Conservation (phyloP, 129 eudicot species). For the Pittosporum tobira region DNA sequence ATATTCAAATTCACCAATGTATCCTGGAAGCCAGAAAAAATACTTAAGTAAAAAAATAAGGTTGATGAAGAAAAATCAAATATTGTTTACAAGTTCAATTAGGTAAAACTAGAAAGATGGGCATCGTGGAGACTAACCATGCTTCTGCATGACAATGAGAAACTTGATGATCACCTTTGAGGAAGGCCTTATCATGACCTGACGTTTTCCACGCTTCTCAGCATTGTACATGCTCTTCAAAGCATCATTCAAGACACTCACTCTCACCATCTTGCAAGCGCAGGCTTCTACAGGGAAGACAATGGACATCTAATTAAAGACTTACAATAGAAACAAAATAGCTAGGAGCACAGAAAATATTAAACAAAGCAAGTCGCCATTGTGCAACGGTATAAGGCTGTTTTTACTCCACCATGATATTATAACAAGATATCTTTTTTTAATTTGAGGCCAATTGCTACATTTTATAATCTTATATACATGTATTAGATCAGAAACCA, state of each 20-base stretch:
- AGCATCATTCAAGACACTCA: conserved; percentile 8
- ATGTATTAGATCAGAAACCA: no score
- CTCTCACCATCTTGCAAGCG: conserved; percentile 1
- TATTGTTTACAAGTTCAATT: no score
- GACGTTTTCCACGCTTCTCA: conserved; percentile 11
- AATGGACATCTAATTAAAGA: no score
- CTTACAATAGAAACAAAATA: background rate
- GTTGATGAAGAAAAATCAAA: no score
- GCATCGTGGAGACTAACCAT: background rate
- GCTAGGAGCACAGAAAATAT: background rate
- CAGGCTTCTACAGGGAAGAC: background rate
- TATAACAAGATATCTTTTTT: no score
- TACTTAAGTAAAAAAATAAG: background rate
- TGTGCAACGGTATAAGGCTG: no score
- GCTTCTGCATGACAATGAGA: conserved; percentile 15
- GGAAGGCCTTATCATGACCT: conserved; percentile 13
- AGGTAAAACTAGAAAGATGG: background rate
- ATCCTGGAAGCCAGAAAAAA: background rate
- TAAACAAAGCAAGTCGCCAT: no score
- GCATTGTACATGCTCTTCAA: background rate
- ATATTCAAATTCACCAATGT: conserved; percentile 14
- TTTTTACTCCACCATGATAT: no score
- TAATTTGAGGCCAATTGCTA: no score
- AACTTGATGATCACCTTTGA: conserved; percentile 17
- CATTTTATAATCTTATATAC: no score